A percentile compares a stretch with the other conserved stretches of the same genome.
Evolutionary conservation across 495 filamentous ascomycete genomes (phyloP).

Genomic region (Acidiella bohemica): DNA sequence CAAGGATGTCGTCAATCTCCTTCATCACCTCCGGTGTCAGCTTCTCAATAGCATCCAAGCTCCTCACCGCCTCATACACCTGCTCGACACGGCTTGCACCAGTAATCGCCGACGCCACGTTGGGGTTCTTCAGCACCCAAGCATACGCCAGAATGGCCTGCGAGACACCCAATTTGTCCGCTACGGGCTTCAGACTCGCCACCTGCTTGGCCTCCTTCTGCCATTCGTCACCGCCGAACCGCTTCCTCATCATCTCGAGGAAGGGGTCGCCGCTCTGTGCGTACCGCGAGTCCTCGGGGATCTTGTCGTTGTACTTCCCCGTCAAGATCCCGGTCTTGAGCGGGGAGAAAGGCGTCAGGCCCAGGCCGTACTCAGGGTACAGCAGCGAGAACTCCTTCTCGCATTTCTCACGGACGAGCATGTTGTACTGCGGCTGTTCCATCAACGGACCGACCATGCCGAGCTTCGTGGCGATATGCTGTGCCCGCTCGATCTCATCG

Average conservation of each 20-base stretch:
- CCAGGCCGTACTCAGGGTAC: slow-evolving; percentile 50
- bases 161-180: slow-evolving; percentile 51
- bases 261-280: slow-evolving; percentile 35
- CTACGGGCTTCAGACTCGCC: slow-evolving; percentile 41
- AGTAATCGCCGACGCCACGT: slow-evolving; percentile 63
- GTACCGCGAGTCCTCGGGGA: slow-evolving; percentile 44
- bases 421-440: slow-evolving; percentile 80
- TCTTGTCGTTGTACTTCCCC: slow-evolving; percentile 66
- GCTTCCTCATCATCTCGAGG: slow-evolving; percentile 35
- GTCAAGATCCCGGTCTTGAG: slow-evolving; percentile 60
- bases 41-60: slow-evolving; percentile 46
- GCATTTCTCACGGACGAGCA: slow-evolving; percentile 57
- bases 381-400: slow-evolving; percentile 61
- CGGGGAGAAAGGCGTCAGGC: slow-evolving; percentile 62
- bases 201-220: slow-evolving; percentile 30
- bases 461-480: slow-evolving; percentile 56
- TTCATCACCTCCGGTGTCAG: slow-evolving; percentile 54
- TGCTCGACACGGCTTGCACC: slow-evolving; percentile 62
- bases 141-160: slow-evolving; percentile 58
- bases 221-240: slow-evolving; percentile 33
- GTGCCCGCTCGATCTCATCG: slow-evolving; percentile 65
- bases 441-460: slow-evolving; percentile 67
- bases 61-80: slow-evolving; percentile 55
- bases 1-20: slow-evolving; percentile 53
- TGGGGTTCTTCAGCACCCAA: slow-evolving; percentile 65